phyloP scores from a whole-genome alignment of 306 rosid species.

The Mucuna pruriens region DNA sequence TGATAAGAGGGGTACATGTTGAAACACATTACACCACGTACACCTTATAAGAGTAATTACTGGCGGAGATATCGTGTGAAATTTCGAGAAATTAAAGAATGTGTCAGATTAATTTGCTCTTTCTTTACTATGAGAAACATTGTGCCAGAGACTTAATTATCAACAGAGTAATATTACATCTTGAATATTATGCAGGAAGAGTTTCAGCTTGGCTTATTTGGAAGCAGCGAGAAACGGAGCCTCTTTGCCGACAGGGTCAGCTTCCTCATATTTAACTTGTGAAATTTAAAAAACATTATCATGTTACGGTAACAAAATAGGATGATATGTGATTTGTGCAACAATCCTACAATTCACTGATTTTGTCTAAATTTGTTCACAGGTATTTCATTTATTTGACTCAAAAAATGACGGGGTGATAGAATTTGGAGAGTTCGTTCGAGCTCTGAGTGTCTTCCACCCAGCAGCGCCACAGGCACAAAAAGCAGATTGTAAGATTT shows the following conservation, averaged over 20 bases:
- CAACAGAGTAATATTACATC: neutral
- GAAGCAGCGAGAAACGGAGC: slow-evolving; percentile 52
- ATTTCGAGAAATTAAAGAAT: neutral
- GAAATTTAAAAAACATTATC: neutral
- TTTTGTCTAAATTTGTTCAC: neutral
- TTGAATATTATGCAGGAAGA: slow-evolving; percentile 55
- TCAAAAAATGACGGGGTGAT: slow-evolving; percentile 58
- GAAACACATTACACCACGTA: neutral
- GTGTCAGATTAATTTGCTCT: neutral
- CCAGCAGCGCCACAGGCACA: slow-evolving; percentile 56
- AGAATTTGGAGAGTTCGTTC: slow-evolving; percentile 63
- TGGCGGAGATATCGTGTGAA: neutral
- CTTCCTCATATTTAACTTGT: neutral
- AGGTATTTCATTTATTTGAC: slow-evolving; percentile 63
- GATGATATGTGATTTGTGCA: neutral
- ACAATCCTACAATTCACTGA: neutral
- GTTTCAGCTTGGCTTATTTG: slow-evolving; percentile 60
- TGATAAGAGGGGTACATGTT: neutral
- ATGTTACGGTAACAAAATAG: neutral
- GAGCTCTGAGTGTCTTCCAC: slow-evolving; percentile 63
- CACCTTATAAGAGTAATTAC: neutral
- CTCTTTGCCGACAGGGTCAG: slow-evolving; percentile 59
- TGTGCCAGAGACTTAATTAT: slow-evolving; percentile 3
- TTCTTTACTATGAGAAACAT: neutral
- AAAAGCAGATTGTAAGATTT: slow-evolving; percentile 55